phyloP scores from a whole-genome alignment of 129 eudicot species.

The Centrapalus pauciflorus region DNA sequence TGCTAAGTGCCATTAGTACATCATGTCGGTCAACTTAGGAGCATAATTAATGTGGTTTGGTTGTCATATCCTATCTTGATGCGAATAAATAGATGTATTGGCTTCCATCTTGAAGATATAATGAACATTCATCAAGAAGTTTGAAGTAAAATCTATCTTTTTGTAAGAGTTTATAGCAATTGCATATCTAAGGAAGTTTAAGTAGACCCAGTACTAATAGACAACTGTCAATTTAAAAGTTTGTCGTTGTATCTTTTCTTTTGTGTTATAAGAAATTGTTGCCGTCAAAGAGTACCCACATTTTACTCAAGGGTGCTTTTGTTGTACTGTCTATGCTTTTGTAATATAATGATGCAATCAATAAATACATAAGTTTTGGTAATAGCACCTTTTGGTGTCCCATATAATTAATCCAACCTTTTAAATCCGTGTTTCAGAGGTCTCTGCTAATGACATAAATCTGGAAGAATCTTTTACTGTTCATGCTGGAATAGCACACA shows the following conservation, averaged over 20 bases:
- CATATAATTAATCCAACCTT: neutral
- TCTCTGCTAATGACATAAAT: slow-evolving; percentile 62
- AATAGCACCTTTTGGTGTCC: neutral
- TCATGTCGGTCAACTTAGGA: no score
- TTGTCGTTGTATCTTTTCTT: no score
- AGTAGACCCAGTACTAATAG: neutral
- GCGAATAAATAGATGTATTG: neutral
- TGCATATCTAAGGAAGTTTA: neutral
- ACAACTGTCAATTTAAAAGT: neutral
- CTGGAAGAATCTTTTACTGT: slow-evolving; percentile 73
- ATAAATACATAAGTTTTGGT: neutral
- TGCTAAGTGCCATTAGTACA: no score
- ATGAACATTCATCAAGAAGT: no score
- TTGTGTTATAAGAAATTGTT: no score
- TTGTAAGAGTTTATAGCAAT: no score
- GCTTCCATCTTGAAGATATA: neutral
- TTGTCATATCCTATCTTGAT: neutral
- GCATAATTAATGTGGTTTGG: neutral
- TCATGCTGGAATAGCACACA: slow-evolving; percentile 99
- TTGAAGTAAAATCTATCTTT: no score
- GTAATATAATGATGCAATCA: neutral
- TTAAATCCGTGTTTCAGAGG: slow-evolving; percentile 47
- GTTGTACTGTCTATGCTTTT: neutral
- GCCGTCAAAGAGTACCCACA: no score
- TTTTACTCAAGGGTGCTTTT: neutral